Percentiles rank a stretch among this genome's conserved stretches.
Evolutionary conservation across 1,284 basidiomycete species (phyloP).

Genomic region (Ustilago cynodontis): DNA sequence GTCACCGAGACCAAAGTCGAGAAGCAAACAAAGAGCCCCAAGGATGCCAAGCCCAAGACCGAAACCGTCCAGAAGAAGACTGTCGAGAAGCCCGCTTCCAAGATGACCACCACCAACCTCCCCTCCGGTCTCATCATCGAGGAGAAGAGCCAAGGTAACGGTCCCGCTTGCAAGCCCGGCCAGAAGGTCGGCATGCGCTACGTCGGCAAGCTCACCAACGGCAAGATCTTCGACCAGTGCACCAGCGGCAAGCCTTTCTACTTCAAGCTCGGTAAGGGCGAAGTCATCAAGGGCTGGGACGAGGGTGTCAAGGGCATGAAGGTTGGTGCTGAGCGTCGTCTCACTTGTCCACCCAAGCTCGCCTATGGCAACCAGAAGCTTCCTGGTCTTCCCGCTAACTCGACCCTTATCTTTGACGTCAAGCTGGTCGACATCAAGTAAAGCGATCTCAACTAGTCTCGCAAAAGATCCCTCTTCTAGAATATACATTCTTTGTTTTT

Average conservation of each 20-base stretch:
- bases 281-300: slow-evolving; percentile 93
- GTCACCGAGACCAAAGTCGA: slow-evolving; percentile 71
- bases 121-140: slow-evolving; percentile 82
- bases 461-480: not conserved
- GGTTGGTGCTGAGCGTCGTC: slow-evolving; percentile 86
- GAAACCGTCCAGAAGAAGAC: slow-evolving; percentile 58
- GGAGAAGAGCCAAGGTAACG: slow-evolving; percentile 83
- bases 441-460: not conserved
- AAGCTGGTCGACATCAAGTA: slow-evolving; percentile 71
- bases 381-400: slow-evolving; percentile 73
- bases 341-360: slow-evolving; percentile 78
- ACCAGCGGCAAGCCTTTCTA: slow-evolving; percentile 87
- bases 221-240: slow-evolving; percentile 90
- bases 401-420: slow-evolving; percentile 74
- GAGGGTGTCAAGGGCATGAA: slow-evolving; percentile 91
- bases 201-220: slow-evolving; percentile 86
- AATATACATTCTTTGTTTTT: not conserved
- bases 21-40: slow-evolving; percentile 55
- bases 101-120: slow-evolving; percentile 73
- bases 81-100: slow-evolving; percentile 35
- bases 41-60: slow-evolving; percentile 47
- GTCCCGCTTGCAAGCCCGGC: slow-evolving; percentile 86
- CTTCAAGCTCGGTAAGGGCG: slow-evolving; percentile 86
- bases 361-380: slow-evolving; percentile 74
- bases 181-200: slow-evolving; percentile 88